phyloP scores from a whole-genome alignment of 2,329 filamentous ascomycete genomes.

The Cladosporium halotolerans region DNA sequence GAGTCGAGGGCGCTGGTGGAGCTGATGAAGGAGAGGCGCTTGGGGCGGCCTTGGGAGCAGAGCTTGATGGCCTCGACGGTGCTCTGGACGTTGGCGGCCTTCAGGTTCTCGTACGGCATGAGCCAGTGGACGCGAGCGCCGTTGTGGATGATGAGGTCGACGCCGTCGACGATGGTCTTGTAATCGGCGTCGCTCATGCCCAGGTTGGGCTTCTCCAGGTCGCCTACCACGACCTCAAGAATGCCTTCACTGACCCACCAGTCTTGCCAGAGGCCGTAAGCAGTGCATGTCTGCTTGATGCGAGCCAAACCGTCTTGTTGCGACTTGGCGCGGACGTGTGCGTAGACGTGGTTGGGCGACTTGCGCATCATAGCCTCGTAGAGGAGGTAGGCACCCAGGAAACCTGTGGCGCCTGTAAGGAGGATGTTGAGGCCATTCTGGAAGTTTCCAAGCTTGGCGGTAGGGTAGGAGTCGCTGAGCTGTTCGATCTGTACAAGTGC shows the following conservation, averaged over 20 bases:
- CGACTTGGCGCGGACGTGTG: slow-evolving; percentile 67
- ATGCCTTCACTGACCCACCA: slow-evolving; percentile 54
- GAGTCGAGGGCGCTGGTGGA: slow-evolving; percentile 80
- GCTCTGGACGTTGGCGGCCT: slow-evolving; percentile 69
- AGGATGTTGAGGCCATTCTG: slow-evolving; percentile 49
- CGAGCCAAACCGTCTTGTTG: slow-evolving; percentile 55
- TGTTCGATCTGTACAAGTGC: slow-evolving; percentile 45
- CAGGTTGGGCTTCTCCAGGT: slow-evolving; percentile 65
- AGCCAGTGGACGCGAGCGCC: slow-evolving; percentile 78
- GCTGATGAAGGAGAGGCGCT: slow-evolving; percentile 73
- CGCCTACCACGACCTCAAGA: slow-evolving; percentile 64
- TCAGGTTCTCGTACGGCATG: slow-evolving; percentile 65
- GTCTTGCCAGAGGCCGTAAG: slow-evolving; percentile 73
- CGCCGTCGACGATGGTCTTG: slow-evolving; percentile 57
- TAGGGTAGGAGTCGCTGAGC: slow-evolving; percentile 32
- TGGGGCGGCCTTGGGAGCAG: slow-evolving; percentile 70
- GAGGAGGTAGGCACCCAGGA: slow-evolving; percentile 76
- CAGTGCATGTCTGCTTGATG: slow-evolving; percentile 60
- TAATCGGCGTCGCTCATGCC: slow-evolving; percentile 63
- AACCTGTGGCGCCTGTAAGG: slow-evolving; percentile 84
- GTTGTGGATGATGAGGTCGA: slow-evolving; percentile 70
- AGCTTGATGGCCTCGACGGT: slow-evolving; percentile 71
- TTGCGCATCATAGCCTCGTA: slow-evolving; percentile 62
- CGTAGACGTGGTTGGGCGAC: slow-evolving; percentile 55
- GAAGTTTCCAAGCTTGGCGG: slow-evolving; percentile 23